These are phyloP conservation scores for Trichosanthes cucumerina DNA, from an alignment of 306 rosid species.

Conservation along the genomic window DNA sequence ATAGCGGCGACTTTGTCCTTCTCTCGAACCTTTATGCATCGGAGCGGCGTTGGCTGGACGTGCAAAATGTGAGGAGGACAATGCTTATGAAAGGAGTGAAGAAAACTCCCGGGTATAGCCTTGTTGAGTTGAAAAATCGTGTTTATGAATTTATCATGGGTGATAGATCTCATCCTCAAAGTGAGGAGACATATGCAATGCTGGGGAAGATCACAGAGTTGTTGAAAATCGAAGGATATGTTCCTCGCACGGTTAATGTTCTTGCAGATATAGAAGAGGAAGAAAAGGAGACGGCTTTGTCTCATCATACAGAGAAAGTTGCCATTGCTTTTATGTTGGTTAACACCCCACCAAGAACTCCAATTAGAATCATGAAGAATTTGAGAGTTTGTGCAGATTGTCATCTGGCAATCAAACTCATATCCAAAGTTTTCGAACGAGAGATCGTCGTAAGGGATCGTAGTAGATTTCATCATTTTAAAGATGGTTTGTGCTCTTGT, in stretches of 20 bases:
- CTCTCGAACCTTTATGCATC: constrained; percentile 40
- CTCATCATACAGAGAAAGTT: constrained; percentile 33
- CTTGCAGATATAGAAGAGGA: constrained; percentile 42
- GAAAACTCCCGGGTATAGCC: constrained; percentile 36
- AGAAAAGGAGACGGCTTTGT: constrained; percentile 30
- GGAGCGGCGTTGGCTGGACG: constrained; percentile 34
- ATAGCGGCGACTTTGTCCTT: constrained; percentile 34
- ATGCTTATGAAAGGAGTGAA: constrained; percentile 28
- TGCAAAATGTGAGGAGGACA: constrained; percentile 22
- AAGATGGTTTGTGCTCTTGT: constrained; percentile 31
- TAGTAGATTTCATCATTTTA: constrained; percentile 36
- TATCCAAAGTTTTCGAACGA: constrained; percentile 26
- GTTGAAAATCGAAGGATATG: constrained; percentile 27
- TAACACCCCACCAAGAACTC: constrained; percentile 11
- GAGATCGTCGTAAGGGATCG: constrained; percentile 33
- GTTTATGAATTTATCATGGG: constrained; percentile 24
- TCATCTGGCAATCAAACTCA: constrained; percentile 29
- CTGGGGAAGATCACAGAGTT: constrained; percentile 21
- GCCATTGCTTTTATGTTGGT: constrained; percentile 35
- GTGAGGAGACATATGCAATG: constrained; percentile 24
- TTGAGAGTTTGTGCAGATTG: constrained; percentile 36
- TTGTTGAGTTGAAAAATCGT: constrained; percentile 29
- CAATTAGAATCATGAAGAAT: constrained; percentile 29
- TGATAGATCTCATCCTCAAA: constrained; percentile 21
- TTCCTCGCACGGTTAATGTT: constrained; percentile 25